Evolutionary conservation across 768 basidiomycete genomes (phyloP).

Genomic region (Serpula lacrymans): DNA sequence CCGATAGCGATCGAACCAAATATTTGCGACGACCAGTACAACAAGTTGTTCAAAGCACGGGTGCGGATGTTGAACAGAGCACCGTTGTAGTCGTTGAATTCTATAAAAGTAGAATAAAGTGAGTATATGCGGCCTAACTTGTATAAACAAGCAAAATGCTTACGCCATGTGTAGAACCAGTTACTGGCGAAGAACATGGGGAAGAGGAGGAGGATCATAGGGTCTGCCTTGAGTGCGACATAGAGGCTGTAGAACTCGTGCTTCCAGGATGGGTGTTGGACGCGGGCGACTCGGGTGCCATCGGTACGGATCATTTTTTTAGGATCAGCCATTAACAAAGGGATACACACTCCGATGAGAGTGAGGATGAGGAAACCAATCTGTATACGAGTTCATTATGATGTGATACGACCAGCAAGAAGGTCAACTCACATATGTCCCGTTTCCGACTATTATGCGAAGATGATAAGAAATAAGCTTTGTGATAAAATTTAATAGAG

Average conservation of each 20-base stretch:
- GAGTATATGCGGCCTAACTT: neutral
- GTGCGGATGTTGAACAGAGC: constrained; percentile 71
- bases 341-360: constrained; percentile 61
- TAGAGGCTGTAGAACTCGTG: constrained; percentile 63
- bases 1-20: constrained; percentile 67
- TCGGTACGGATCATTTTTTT: constrained; percentile 67
- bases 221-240: constrained; percentile 60
- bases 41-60: constrained; percentile 65
- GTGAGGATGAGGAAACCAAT: constrained; percentile 76
- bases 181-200: constrained; percentile 78
- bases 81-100: constrained; percentile 73
- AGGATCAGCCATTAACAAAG: constrained; percentile 70
- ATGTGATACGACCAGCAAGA: neutral
- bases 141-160: constrained; percentile 18
- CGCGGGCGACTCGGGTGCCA: constrained; percentile 55
- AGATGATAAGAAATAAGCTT: neutral
- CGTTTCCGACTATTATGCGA: constrained; percentile 47
- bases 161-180: constrained; percentile 80
- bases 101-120: too few species aligned
- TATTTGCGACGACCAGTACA: constrained; percentile 74
- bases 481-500: neutral
- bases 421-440: constrained; percentile 55
- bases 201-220: constrained; percentile 65
- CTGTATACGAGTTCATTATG: too few species aligned
- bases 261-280: constrained; percentile 70